Conservation (phyloP, 345 rosid species). For the Leavenworthia alabamica region DNA sequence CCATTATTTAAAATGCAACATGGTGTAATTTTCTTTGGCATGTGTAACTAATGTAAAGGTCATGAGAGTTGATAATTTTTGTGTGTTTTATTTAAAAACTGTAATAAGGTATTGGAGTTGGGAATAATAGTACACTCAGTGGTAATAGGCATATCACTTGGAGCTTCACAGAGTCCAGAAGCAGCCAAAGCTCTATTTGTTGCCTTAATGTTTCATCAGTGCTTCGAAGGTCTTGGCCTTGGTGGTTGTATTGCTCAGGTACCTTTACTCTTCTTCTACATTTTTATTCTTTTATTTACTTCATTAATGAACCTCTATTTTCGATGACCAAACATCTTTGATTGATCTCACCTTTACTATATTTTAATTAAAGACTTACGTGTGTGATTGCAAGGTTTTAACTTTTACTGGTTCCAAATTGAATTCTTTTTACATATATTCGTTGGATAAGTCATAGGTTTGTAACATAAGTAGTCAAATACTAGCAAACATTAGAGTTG, state of each 20-base stretch:
- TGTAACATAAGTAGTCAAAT: not conserved
- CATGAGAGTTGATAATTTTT: not conserved
- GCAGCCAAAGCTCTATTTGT: constrained; percentile 41
- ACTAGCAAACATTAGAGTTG: not conserved
- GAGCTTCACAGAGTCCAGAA: constrained; percentile 46
- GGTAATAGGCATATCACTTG: constrained; percentile 51
- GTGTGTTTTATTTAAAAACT: not conserved
- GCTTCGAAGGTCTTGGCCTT: constrained; percentile 65
- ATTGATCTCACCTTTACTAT: not conserved
- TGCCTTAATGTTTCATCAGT: constrained; percentile 58
- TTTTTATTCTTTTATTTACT: not conserved
- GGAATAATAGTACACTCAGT: constrained; percentile 65
- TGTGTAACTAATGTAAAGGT: not conserved
- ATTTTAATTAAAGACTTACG: too few relatives aligned
- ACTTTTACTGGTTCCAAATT: not conserved
- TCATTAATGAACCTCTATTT: not conserved
- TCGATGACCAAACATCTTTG: not conserved
- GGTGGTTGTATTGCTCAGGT: constrained; percentile 63
- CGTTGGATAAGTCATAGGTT: not conserved
- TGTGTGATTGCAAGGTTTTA: not conserved
- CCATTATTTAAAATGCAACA: not conserved
- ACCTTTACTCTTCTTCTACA: not conserved
- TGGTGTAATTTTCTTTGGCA: not conserved
- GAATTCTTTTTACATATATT: not conserved
- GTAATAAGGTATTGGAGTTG: constrained; percentile 43